Evolutionary conservation across 2,329 filamentous ascomycete species (phyloP), one percentile per base, ranked within the genome.

Genomic region (Raffaelea albimanens): DNA sequence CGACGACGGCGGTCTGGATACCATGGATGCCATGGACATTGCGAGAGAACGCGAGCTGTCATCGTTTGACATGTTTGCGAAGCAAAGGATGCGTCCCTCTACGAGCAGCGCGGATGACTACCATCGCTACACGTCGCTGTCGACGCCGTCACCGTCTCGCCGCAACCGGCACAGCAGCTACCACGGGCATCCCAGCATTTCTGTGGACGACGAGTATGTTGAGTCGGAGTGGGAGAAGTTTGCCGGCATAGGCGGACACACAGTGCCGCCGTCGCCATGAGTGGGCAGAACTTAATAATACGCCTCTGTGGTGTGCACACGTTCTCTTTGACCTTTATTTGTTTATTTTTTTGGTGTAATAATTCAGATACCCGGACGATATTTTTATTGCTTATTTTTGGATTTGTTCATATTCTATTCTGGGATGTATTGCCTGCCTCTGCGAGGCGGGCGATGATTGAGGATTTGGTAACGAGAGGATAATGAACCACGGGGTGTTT

Each of bases 161-260:
- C 34, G 18, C 7, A 23, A 48, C 40, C 49, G 51, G 13, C 51
- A 49, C 44, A 49, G 48, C 49, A 53, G 49, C 46, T 52, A 52
- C 47, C 25, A 31, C 9, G 31, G 19, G 18, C 13, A 39, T 19
- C 19, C 5, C n/a, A 29, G 25, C 25, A 29, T n/a, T n/a, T n/a
- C n/a, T n/a, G n/a, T 29, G 25, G n/a, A 16, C 19, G 56, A 56
- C 29, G 54, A 57, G 19, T 56, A 55, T 25, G 55, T 53, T 33
- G 49, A 62, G 48, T 60, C 65, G 3, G 64, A 64, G 4, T 74
- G 69, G 70, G 70, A 69, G 52, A 67, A 72, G 56, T 73, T 69
- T 50, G 61, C 63, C 23, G 40, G 70, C 13, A 56, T 74, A 4
- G 71, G 71, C 31, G 71, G 71, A 0, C 54, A 72, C 42, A 72